These are phyloP conservation scores for Telfairia occidentalis DNA, from an alignment of 331 rosid species.

Conservation along the genomic window DNA sequence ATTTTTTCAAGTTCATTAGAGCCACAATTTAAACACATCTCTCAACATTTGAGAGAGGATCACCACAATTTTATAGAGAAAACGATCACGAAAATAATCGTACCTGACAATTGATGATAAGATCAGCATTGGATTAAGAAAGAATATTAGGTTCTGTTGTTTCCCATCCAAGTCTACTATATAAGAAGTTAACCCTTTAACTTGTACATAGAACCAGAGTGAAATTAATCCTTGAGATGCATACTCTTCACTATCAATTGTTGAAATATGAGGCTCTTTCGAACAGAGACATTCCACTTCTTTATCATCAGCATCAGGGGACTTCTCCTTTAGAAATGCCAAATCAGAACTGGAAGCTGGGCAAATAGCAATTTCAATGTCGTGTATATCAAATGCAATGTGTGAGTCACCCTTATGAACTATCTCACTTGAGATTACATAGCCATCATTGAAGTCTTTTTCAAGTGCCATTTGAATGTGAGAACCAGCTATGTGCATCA, in stretches of 20 bases:
- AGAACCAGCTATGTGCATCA: conserved; percentile 57
- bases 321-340: conserved; percentile 26
- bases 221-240: conserved; percentile 40
- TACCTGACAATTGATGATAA: conserved; percentile 56
- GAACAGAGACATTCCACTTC: conserved; percentile 35
- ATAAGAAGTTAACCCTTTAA: conserved; percentile 50
- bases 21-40: neutral
- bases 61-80: neutral
- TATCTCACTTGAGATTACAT: conserved; percentile 20
- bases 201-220: conserved; percentile 36
- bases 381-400: conserved; percentile 42
- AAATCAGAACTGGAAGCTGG: conserved; percentile 42
- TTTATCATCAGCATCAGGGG: conserved; percentile 17
- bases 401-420: conserved; percentile 27
- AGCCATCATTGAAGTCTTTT: conserved; percentile 29
- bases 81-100: conserved; percentile 8
- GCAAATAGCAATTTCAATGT: conserved; percentile 52
- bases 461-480: conserved; percentile 36
- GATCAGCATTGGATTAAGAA: conserved; percentile 44
- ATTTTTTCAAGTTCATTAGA: neutral
- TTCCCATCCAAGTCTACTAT: conserved; percentile 35
- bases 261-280: conserved; percentile 43
- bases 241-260: conserved; percentile 39
- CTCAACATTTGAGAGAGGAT: neutral
- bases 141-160: conserved; percentile 39